A percentile compares a stretch with the other conserved stretches of the same genome.
Evolutionary conservation across 805 yeast species (phyloP).

Genomic region (Lachancea quebecensis): DNA sequence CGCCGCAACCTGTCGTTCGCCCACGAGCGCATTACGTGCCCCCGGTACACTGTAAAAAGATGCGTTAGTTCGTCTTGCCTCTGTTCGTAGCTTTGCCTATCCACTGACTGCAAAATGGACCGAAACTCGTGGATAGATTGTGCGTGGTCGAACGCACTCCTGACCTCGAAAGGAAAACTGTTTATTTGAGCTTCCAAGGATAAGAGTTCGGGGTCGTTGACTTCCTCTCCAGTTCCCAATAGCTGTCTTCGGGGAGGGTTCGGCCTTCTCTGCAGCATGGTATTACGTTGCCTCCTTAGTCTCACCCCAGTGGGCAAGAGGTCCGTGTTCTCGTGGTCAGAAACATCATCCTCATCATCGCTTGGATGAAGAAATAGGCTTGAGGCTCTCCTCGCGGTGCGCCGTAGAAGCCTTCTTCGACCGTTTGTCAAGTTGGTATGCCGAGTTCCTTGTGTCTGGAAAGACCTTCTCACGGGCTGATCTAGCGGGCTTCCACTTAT

Average conservation of each 20-base stretch:
- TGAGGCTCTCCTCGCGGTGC: slow-evolving; percentile 17
- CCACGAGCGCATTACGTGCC: slow-evolving; percentile 15
- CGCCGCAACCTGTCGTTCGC: slow-evolving; percentile 12
- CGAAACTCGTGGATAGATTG: slow-evolving; percentile 20
- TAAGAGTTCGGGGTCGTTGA: slow-evolving; percentile 11
- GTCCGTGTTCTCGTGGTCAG: not conserved
- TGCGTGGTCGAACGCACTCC: slow-evolving; percentile 23
- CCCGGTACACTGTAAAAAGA: slow-evolving; percentile 18
- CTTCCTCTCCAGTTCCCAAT: not conserved
- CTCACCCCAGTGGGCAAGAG: not conserved
- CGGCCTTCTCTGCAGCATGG: not conserved
- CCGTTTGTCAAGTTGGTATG: slow-evolving; percentile 8
- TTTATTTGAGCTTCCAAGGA: slow-evolving; percentile 14
- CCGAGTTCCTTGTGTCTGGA: slow-evolving; percentile 17
- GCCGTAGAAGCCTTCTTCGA: slow-evolving; percentile 14
- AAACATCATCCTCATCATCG: not conserved
- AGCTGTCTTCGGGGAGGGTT: not conserved
- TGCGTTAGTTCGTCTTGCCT: slow-evolving; percentile 16
- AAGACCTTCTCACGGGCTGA: slow-evolving; percentile 24
- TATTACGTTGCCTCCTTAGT: not conserved
- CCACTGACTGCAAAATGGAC: slow-evolving; percentile 16
- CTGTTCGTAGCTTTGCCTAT: slow-evolving; percentile 19
- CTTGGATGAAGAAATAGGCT: slow-evolving; percentile 7
- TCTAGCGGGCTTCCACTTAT: slow-evolving; percentile 19
- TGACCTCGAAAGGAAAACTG: slow-evolving; percentile 16